A percentile compares a stretch with the other conserved stretches of the same genome.
Conservation (phyloP, 1,284 basidiomycete species). For the Coriolopsis trogii region DNA sequence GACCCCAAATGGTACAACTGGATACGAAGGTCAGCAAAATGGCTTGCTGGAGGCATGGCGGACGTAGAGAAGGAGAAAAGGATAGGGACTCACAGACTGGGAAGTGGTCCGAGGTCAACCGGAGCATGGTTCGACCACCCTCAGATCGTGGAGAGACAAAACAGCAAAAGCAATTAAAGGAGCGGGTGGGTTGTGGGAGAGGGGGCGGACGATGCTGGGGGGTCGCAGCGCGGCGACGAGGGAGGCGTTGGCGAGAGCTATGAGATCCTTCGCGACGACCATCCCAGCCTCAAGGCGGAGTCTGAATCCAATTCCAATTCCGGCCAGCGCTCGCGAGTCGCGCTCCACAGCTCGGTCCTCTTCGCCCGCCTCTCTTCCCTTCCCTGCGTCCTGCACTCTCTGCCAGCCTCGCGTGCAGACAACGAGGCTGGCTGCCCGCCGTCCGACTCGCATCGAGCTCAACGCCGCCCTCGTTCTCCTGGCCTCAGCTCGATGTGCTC, state of each 20-base stretch:
- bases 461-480: no score
- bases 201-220: slow-evolving; percentile 17
- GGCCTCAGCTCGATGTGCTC: no score
- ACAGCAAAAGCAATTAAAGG: slow-evolving; percentile 20
- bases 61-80: slow-evolving; percentile 2
- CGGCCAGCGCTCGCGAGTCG: not conserved
- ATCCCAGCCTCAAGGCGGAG: slow-evolving; percentile 17
- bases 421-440: no score
- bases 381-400: no score
- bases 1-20: slow-evolving; percentile 89
- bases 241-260: slow-evolving; percentile 17
- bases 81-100: slow-evolving; percentile 43
- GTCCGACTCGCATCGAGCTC: no score
- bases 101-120: slow-evolving; percentile 43
- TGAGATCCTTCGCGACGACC: slow-evolving; percentile 5
- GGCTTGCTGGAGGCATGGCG: not conserved
- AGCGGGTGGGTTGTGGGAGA: slow-evolving; percentile 17
- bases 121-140: slow-evolving; percentile 38
- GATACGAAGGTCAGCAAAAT: slow-evolving; percentile 9
- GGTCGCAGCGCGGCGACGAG: slow-evolving; percentile 25
- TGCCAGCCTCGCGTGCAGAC: no score
- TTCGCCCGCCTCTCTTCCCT: no score
- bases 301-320: slow-evolving; percentile 6
- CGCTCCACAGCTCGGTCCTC: not conserved
- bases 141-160: slow-evolving; percentile 22